phyloP scores from a whole-genome alignment of 805 yeast species.

The Nakazawaea peltata region DNA sequence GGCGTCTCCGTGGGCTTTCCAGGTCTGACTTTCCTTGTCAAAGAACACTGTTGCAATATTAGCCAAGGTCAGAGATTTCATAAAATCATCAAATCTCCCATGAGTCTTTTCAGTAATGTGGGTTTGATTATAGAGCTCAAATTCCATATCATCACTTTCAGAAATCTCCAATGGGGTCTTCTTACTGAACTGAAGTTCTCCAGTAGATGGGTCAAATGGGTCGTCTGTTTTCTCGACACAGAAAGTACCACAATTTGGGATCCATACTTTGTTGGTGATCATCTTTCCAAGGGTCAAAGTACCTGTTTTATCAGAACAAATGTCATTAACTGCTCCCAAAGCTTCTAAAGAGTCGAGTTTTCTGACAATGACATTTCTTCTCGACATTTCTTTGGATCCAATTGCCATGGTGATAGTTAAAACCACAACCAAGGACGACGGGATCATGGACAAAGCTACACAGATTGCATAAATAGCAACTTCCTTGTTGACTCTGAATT shows the following conservation, averaged over 20 bases:
- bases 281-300: slow-evolving; percentile 75
- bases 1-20: slow-evolving; percentile 86
- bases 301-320: slow-evolving; percentile 80
- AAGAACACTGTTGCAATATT: slow-evolving; percentile 64
- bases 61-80: slow-evolving; percentile 65
- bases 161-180: slow-evolving; percentile 28
- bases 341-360: slow-evolving; percentile 75
- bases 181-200: slow-evolving; percentile 30
- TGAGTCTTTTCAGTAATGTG: slow-evolving; percentile 13
- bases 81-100: slow-evolving; percentile 43
- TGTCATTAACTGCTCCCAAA: slow-evolving; percentile 69
- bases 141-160: slow-evolving; percentile 26
- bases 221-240: slow-evolving; percentile 46
- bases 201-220: slow-evolving; percentile 58
- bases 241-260: slow-evolving; percentile 55
- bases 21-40: slow-evolving; percentile 35
- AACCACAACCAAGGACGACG: slow-evolving; percentile 73
- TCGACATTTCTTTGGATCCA: slow-evolving; percentile 69
- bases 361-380: slow-evolving; percentile 63
- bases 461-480: slow-evolving; percentile 88
- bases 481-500: slow-evolving; percentile 62
- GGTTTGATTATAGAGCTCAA: slow-evolving; percentile 19
- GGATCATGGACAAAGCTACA: slow-evolving; percentile 76
- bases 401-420: slow-evolving; percentile 83
- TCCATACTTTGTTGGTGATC: slow-evolving; percentile 65